Conservation (phyloP, 352 stramenopile genomes). For the Globisporangium sylvaticum region DNA sequence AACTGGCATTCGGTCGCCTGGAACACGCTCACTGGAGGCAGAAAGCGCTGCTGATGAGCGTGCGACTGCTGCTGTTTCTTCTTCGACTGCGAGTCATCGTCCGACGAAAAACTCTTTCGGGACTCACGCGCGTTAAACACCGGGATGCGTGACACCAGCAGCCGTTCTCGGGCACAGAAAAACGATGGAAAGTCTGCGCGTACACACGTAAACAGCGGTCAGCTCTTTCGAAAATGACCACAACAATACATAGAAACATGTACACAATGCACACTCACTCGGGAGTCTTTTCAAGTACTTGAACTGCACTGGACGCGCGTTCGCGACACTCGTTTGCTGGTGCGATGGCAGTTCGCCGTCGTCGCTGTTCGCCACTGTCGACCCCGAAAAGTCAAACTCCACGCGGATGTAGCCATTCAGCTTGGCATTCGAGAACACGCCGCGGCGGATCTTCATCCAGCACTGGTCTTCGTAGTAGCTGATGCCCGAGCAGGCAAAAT, state of each 20-base stretch:
- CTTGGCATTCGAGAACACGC: slow-evolving; percentile 67
- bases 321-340: slow-evolving; percentile 23
- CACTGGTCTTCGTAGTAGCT: slow-evolving; percentile 51
- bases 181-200: slow-evolving; percentile 57
- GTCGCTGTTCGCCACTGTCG: slow-evolving; percentile 11
- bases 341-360: slow-evolving; percentile 27
- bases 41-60: slow-evolving; percentile 27
- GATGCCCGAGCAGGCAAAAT: slow-evolving; percentile 62
- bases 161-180: slow-evolving; percentile 42
- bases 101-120: slow-evolving; percentile 11
- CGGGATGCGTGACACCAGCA: slow-evolving; percentile 47
- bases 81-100: slow-evolving; percentile 16
- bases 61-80: slow-evolving; percentile 21
- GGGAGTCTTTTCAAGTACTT: slow-evolving; percentile 48
- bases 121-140: slow-evolving; percentile 33
- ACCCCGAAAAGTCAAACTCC: slow-evolving; percentile 33
- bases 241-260: too few species aligned
- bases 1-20: slow-evolving; percentile 64
- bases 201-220: not conserved
- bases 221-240: not conserved
- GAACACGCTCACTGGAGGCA: slow-evolving; percentile 66
- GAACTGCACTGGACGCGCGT: slow-evolving; percentile 34
- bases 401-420: slow-evolving; percentile 72
- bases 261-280: slow-evolving; percentile 23
- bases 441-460: slow-evolving; percentile 78